phyloP scores from a whole-genome alignment of 768 basidiomycete species.

The Pisolithus sp. region DNA sequence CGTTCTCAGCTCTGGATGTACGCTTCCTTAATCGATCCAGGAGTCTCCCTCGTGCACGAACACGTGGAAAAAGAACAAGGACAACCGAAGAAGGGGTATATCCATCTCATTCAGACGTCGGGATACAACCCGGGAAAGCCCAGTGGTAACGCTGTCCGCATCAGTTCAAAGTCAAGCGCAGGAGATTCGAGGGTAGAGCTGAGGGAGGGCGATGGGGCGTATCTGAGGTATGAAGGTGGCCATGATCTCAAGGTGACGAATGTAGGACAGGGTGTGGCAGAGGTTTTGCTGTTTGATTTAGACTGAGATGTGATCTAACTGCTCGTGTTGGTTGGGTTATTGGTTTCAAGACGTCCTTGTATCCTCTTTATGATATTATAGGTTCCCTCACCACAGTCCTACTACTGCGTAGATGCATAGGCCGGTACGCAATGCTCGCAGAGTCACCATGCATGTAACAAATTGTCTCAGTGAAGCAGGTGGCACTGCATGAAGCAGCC shows the following conservation, averaged over 20 bases:
- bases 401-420: too few relatives aligned
- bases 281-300: slow-evolving; percentile 78
- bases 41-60: slow-evolving; percentile 45
- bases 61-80: slow-evolving; percentile 33
- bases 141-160: slow-evolving; percentile 50
- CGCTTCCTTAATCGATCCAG: slow-evolving; percentile 64
- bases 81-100: slow-evolving; percentile 54
- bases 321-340: too few relatives aligned
- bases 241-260: slow-evolving; percentile 47
- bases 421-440: too few relatives aligned
- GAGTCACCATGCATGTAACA: too few relatives aligned
- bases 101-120: slow-evolving; percentile 81
- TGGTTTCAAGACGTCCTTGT: too few relatives aligned
- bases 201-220: slow-evolving; percentile 85
- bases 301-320: slow-evolving; percentile 29
- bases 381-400: too few relatives aligned
- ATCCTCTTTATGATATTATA: too few relatives aligned
- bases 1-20: slow-evolving; percentile 63
- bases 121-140: slow-evolving; percentile 65
- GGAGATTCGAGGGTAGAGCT: slow-evolving; percentile 43
- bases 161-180: slow-evolving; percentile 36
- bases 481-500: too few relatives aligned
- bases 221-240: slow-evolving; percentile 44
- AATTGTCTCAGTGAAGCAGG: too few relatives aligned
- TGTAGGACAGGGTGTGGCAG: slow-evolving; percentile 56